Evolutionary conservation across 805 yeast genomes (phyloP).

Genomic region (Pichia deserticola): DNA sequence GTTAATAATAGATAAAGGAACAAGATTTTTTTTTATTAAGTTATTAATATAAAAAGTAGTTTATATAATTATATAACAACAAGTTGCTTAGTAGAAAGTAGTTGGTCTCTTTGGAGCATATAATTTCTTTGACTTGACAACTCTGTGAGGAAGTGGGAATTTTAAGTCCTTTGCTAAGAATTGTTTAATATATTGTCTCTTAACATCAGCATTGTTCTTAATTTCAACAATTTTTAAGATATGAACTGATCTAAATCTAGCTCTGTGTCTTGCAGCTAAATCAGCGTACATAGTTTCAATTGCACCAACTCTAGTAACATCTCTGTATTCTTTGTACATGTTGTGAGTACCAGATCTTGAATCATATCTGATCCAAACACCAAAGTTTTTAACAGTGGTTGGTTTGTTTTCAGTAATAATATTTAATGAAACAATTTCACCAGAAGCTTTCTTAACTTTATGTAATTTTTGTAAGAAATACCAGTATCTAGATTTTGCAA

Average conservation of each 20-base stretch:
- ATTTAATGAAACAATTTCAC: slow-evolving; percentile 96
- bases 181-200: slow-evolving; percentile 99
- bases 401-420: slow-evolving; percentile 91
- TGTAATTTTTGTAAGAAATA: slow-evolving; percentile 98
- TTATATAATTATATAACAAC: slow-evolving; percentile 9
- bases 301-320: slow-evolving; percentile 97
- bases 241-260: slow-evolving; percentile 99
- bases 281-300: slow-evolving; percentile 98
- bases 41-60: slow-evolving; percentile 8
- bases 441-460: slow-evolving; percentile 99
- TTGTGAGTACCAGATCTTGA: slow-evolving; percentile 99
- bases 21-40: slow-evolving; percentile 8
- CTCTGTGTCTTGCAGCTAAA: slow-evolving; percentile 99
- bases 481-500: slow-evolving; percentile 99
- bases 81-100: slow-evolving; percentile 75
- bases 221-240: slow-evolving; percentile 99
- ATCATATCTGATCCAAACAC: slow-evolving; percentile 99
- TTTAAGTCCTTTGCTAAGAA: slow-evolving; percentile 90
- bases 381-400: slow-evolving; percentile 99
- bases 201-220: slow-evolving; percentile 95
- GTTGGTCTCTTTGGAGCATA: slow-evolving; percentile 92
- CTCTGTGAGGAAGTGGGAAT: slow-evolving; percentile 99
- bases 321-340: slow-evolving; percentile 99
- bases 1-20: not conserved
- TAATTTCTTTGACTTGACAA: slow-evolving; percentile 81